These are phyloP conservation scores for Chytriomyces confervae DNA, from an alignment of 192 early-diverging fungal genomes.

Conservation along the genomic window DNA sequence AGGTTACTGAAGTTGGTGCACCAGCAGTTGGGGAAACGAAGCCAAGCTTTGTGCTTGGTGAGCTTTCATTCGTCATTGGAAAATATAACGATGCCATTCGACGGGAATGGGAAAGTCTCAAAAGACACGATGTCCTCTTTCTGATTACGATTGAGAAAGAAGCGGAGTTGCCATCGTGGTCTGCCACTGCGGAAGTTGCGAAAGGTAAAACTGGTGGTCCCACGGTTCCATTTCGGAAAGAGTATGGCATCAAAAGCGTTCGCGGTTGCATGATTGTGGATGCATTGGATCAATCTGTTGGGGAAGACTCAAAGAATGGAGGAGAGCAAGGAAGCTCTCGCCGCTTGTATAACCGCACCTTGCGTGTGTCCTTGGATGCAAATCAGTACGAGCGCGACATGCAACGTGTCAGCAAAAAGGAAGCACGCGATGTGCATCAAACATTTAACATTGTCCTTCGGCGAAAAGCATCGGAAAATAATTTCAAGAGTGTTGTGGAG, in stretches of 20 bases:
- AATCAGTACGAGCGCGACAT: constrained; percentile 85
- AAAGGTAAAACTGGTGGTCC: background rate
- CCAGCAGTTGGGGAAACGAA: constrained; percentile 73
- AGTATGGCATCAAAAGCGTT: constrained; percentile 79
- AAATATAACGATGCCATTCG: constrained; percentile 74
- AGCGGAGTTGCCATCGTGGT: constrained; percentile 39
- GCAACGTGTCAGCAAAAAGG: constrained; percentile 47
- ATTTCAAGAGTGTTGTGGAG: constrained; percentile 91
- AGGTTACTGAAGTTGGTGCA: constrained; percentile 74
- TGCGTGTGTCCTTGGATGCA: constrained; percentile 83
- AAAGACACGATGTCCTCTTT: constrained; percentile 89
- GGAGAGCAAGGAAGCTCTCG: constrained; percentile 51
- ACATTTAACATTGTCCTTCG: constrained; percentile 91
- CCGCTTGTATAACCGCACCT: constrained; percentile 53
- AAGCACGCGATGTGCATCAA: constrained; percentile 72
- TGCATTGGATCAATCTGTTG: constrained; percentile 55
- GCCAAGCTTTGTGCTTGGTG: constrained; percentile 79
- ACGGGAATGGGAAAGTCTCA: constrained; percentile 87
- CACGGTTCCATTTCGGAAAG: constrained; percentile 51
- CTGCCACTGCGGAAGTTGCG: background rate
- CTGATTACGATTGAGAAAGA: constrained; percentile 73
- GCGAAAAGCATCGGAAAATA: constrained; percentile 87
- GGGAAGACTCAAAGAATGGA: constrained; percentile 48
- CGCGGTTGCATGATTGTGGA: constrained; percentile 88
- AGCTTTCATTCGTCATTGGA: constrained; percentile 74